Base-by-base conservation (phyloP, 2,329 filamentous ascomycete species). In the Fusarium nematophilum region DNA sequence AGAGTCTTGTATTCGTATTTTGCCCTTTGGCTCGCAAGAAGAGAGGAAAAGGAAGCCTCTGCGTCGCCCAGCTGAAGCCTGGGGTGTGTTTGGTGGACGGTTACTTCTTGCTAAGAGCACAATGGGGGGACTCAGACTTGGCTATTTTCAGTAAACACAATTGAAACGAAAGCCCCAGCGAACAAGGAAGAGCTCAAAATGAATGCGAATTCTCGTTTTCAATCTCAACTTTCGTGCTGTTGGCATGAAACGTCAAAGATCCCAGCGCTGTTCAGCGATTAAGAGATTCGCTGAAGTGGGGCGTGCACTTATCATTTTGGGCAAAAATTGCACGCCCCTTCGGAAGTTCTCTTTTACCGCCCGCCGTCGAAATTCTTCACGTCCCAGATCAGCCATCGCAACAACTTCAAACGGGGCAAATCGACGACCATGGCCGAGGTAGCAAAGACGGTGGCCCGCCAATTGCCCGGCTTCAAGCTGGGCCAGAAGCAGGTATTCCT, bases 401-500 rank as follows among this genome's bases (percentile, higher is more conserved):
- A 66, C 49, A 64, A 65, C 59, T 53, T 62, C 62, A 44, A 54
- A 59, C 43, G 49, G 57, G 59, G 55, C 55, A 47, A 52, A 63
- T 60, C 60, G 47, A 64, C 61, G 68, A 72, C 62, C 56, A 80
- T 80, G 78, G 74, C 78, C 31, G 71, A 75, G 58, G 72, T 72
- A 73, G 75, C 72, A 30, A 76, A 73, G 63, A 72, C 66, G 40
- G 72, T 71, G 30, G 74, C 73, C 61, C 73, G 76, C 56, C 72
- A 75, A 67, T 70, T 73, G 57, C 78, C 79, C 45, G 71, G 70
- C 63, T 83, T 83, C 64, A 78, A 70, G 63, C 70, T 85, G 48
- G 85, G 85, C 26, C 72, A 72, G 56, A 86, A 86, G 70, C 75
- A 84, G 65, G 72, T 87, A 37, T 87, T 79, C 59, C 72, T 88